A percentile compares a stretch with the other conserved stretches of the same genome.
phyloP scores from a whole-genome alignment of 352 stramenopile genomes.

The Lagenidium giganteum region DNA sequence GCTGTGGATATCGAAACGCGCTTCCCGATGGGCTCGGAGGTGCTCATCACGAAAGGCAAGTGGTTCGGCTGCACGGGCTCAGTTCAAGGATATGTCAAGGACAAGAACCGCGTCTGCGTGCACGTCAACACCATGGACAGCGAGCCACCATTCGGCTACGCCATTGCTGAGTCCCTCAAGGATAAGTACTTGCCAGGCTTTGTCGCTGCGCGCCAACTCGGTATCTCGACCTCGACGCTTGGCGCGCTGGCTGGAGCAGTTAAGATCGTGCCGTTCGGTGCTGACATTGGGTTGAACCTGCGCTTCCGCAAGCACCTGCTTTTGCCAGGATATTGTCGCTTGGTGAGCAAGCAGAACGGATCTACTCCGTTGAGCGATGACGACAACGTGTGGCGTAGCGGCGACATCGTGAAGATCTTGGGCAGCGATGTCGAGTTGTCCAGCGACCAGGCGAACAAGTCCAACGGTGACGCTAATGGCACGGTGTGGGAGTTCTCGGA shows the following conservation, averaged over 20 bases:
- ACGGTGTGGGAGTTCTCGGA: constrained; percentile 94
- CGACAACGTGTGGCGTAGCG: constrained; percentile 77
- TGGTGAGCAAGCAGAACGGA: constrained; percentile 20
- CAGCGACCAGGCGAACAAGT: constrained; percentile 24
- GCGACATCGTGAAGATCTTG: constrained; percentile 89
- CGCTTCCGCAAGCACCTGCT: constrained; percentile 63
- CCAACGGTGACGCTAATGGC: constrained; percentile 8
- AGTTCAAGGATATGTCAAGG: constrained; percentile 40
- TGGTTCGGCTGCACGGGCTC: constrained; percentile 88
- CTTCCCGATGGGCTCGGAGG: constrained; percentile 79
- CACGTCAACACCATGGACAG: constrained; percentile 87
- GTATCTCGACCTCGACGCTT: constrained; percentile 87
- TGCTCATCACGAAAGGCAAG: constrained; percentile 82
- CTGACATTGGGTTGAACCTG: constrained; percentile 85
- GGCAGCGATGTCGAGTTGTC: constrained; percentile 64
- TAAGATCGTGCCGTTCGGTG: constrained; percentile 82
- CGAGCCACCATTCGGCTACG: constrained; percentile 92
- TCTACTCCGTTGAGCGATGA: constrained; percentile 22
- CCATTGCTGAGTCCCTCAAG: constrained; percentile 86
- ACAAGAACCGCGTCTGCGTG: constrained; percentile 83
- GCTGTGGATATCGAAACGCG: constrained; percentile 74
- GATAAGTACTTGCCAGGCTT: constrained; percentile 76
- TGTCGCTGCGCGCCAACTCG: constrained; percentile 78
- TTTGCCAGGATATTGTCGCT: constrained; percentile 88
- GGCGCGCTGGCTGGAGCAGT: constrained; percentile 91